Percentiles rank a stretch among this genome's conserved stretches.
phyloP scores from a whole-genome alignment of 345 rosid species.

The Eucalyptus grandis region DNA sequence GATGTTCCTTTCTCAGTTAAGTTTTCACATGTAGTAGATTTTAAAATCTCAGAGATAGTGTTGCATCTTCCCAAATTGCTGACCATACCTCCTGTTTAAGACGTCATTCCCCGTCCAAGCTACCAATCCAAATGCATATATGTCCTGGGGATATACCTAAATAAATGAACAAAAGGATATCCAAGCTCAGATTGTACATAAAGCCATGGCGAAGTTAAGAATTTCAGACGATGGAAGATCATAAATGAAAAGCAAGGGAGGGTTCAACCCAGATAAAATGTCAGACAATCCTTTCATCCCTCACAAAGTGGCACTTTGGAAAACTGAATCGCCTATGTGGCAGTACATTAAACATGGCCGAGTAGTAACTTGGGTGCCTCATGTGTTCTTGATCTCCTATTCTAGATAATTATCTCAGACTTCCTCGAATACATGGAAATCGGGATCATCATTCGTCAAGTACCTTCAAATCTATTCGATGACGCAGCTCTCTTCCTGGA shows the following conservation, averaged over 20 bases:
- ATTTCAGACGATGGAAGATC: background rate
- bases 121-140: conserved; percentile 80
- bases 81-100: conserved; percentile 65
- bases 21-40: background rate
- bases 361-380: background rate
- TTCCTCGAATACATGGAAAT: background rate
- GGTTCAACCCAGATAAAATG: background rate
- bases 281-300: background rate
- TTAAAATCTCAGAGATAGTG: background rate
- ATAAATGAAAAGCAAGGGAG: background rate
- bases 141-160: conserved; percentile 87
- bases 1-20: background rate
- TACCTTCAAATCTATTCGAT: conserved; percentile 89
- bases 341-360: background rate
- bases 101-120: conserved; percentile 98
- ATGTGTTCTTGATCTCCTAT: background rate
- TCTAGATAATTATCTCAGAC: background rate
- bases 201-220: background rate
- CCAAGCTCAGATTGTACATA: background rate
- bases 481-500: conserved; percentile 79
- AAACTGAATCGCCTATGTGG: background rate
- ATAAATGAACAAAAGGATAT: background rate
- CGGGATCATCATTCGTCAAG: background rate
- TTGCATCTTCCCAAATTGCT: background rate
- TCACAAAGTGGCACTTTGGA: background rate